Conservation (phyloP, 164 flowering plant genomes). For the Brasenia schreberi region DNA sequence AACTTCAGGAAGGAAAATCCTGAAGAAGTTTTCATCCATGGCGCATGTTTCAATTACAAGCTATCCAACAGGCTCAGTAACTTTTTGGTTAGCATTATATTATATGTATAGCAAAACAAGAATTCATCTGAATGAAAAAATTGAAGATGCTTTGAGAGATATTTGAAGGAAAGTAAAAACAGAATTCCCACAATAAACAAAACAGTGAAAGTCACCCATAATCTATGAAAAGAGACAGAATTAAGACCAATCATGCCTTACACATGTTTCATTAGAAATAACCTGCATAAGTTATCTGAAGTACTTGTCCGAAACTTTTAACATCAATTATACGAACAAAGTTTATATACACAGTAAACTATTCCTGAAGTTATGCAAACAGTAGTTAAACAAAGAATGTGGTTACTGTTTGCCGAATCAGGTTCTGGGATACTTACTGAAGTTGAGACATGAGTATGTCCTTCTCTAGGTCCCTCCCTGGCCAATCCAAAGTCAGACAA, state of each 20-base stretch:
- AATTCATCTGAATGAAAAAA: too few relatives aligned
- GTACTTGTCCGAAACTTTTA: not conserved
- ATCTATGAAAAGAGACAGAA: not conserved
- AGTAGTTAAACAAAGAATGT: too few relatives aligned
- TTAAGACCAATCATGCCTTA: not conserved
- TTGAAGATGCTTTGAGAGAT: too few relatives aligned
- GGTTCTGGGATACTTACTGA: conserved; percentile 40
- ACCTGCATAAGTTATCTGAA: too few relatives aligned
- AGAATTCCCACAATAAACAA: not conserved
- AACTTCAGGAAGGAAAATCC: too few relatives aligned
- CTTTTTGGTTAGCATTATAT: too few relatives aligned
- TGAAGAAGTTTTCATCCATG: not conserved
- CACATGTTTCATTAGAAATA: not conserved
- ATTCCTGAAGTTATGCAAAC: too few relatives aligned
- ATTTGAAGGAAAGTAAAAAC: not conserved
- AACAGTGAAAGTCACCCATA: too few relatives aligned
- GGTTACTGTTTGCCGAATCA: not conserved
- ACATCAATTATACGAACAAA: too few relatives aligned
- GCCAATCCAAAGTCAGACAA: conserved; percentile 95
- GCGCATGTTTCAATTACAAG: not conserved
- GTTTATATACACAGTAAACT: too few relatives aligned
- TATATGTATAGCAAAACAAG: too few relatives aligned
- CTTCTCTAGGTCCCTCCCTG: conserved; percentile 79
- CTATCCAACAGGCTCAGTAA: not conserved
- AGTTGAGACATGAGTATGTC: conserved; percentile 80